These are phyloP conservation scores for Coffea eugenioides DNA, from an alignment of 257 asterid species.

Conservation along the genomic window DNA sequence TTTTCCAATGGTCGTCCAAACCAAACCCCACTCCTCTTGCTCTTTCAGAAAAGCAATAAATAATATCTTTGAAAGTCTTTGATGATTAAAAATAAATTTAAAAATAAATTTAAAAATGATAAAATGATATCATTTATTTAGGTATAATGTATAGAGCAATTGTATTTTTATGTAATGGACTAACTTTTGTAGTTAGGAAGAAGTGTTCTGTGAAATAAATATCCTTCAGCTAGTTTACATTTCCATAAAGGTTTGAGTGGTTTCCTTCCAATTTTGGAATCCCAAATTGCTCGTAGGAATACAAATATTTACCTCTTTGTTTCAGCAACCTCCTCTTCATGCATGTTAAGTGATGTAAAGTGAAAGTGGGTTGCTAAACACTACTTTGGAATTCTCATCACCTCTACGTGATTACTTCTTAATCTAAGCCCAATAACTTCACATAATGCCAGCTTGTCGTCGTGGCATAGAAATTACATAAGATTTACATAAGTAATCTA, in stretches of 20 bases:
- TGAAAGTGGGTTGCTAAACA: not conserved
- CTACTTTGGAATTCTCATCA: not conserved
- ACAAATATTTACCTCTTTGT: not conserved
- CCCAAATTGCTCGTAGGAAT: not conserved
- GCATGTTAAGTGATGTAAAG: not conserved
- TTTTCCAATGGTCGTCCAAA: conserved; percentile 15
- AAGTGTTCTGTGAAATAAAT: not conserved
- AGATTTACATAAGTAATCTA: not conserved
- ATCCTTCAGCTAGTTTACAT: not conserved
- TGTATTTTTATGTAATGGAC: not conserved
- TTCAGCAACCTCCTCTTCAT: not conserved
- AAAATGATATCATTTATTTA: not conserved
- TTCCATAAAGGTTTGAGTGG: not conserved
- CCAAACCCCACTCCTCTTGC: conserved; percentile 13
- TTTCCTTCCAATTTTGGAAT: not conserved
- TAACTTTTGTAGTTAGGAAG: no score
- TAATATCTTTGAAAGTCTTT: not conserved
- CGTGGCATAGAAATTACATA: not conserved
- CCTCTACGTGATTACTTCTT: not conserved
- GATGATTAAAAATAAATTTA: not conserved
- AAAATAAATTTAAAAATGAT: conserved; percentile 5
- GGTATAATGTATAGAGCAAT: not conserved
- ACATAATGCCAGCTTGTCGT: not conserved
- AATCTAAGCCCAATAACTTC: not conserved
- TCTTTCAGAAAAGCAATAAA: not conserved